Conservation (phyloP, 1,284 basidiomycete genomes). For the Microbotryum silenes-acaulis region DNA sequence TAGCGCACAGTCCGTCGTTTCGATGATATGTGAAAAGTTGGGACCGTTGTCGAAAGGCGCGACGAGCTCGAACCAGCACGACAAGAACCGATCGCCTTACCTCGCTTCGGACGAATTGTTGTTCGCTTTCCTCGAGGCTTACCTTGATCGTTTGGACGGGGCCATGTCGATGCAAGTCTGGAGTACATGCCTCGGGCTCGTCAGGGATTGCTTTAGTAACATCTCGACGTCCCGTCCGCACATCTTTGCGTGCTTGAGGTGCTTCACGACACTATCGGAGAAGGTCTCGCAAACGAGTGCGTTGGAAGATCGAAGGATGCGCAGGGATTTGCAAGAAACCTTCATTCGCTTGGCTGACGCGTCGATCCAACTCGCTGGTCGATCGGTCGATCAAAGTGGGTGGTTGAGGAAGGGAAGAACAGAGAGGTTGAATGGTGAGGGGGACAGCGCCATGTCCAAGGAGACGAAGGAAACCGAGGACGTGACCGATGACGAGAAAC, state of each 20-base stretch:
- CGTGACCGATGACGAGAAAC: constrained; percentile 16
- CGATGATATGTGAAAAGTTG: constrained; percentile 71
- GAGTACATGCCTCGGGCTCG: constrained; percentile 63
- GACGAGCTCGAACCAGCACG: constrained; percentile 26
- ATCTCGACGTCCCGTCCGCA: constrained; percentile 59
- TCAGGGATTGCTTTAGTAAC: constrained; percentile 64
- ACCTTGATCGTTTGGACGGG: constrained; percentile 74
- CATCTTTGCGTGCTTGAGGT: constrained; percentile 68
- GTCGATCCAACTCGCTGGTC: constrained; percentile 63
- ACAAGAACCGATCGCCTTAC: constrained; percentile 13
- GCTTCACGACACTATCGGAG: constrained; percentile 64
- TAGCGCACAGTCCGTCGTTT: constrained; percentile 78
- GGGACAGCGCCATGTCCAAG: constrained; percentile 18
- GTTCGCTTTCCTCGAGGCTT: constrained; percentile 81
- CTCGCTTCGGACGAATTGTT: constrained; percentile 37
- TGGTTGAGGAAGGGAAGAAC: constrained; percentile 66
- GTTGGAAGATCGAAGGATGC: constrained; percentile 76
- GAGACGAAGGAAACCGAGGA: constrained; percentile 13
- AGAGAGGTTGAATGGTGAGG: constrained; percentile 43
- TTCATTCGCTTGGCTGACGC: constrained; percentile 79
- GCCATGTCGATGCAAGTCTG: constrained; percentile 87
- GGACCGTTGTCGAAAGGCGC: constrained; percentile 9
- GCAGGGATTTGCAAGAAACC: constrained; percentile 85
- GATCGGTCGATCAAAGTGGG: constrained; percentile 64
- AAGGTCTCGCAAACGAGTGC: constrained; percentile 81